phyloP scores from a whole-genome alignment of 371 early-diverging fungal species.

The Apophysomyces variabilis region DNA sequence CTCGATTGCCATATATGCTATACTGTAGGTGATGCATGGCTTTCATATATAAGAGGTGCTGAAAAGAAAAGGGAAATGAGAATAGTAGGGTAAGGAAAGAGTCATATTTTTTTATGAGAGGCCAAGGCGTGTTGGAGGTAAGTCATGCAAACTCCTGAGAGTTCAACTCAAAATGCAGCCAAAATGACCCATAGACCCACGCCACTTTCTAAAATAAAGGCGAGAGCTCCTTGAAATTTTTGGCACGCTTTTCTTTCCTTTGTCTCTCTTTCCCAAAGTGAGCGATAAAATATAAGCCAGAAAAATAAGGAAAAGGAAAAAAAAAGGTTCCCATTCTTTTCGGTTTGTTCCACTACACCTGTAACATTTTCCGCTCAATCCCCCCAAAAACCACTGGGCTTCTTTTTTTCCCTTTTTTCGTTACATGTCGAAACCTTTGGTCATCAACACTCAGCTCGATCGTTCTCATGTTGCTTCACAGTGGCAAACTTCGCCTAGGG shows the following conservation, averaged over 20 bases:
- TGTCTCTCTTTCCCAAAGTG: not conserved
- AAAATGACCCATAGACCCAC: not conserved
- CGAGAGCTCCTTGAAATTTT: slow-evolving; percentile 3
- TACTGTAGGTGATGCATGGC: not conserved
- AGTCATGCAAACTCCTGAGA: too few species aligned
- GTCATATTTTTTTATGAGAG: too few species aligned
- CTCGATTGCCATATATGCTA: not conserved
- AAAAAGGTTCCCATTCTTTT: not conserved
- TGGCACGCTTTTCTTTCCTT: not conserved
- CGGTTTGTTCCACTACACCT: not conserved
- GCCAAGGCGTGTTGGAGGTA: too few species aligned
- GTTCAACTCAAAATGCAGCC: too few species aligned
- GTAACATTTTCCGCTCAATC: not conserved
- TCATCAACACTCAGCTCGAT: slow-evolving; percentile 31
- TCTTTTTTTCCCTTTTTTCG: too few species aligned
- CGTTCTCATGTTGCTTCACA: slow-evolving; percentile 19
- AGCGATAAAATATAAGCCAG: not conserved
- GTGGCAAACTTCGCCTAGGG: slow-evolving; percentile 26
- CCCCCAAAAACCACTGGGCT: not conserved
- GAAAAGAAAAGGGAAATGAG: not conserved
- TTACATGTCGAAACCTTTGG: slow-evolving; percentile 27
- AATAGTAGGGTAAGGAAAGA: not conserved
- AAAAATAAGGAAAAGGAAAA: not conserved
- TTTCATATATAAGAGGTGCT: not conserved
- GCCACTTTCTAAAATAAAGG: slow-evolving; percentile 8